Percentiles rank a stretch among this genome's conserved stretches.
Conservation (phyloP, 2,329 filamentous ascomycete species). For the Sporothrix schenckii region DNA sequence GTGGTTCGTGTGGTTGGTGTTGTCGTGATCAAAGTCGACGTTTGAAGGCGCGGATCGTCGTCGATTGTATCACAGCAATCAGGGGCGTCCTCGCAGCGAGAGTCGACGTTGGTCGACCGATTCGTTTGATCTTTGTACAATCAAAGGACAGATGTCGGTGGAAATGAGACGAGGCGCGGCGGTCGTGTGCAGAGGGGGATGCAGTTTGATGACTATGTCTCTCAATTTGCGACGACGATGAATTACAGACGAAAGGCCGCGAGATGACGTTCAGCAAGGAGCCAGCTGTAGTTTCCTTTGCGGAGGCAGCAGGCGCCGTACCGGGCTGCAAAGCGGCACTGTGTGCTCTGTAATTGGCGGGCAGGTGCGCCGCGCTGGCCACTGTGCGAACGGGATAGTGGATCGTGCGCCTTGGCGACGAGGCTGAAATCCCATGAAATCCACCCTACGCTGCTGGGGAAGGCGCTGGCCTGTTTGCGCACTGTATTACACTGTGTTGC, state of each 20-base stretch:
- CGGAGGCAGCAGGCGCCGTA: constrained; percentile 11
- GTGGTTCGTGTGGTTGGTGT: background rate
- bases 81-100: background rate
- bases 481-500: constrained; percentile 2
- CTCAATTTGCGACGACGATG: constrained; percentile 9
- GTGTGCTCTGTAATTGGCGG: background rate
- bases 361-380: background rate
- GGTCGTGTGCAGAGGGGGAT: background rate
- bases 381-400: background rate
- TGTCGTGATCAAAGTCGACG: constrained; percentile 3
- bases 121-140: background rate
- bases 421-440: constrained; percentile 14
- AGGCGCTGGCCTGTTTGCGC: background rate
- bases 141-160: background rate
- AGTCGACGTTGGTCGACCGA: background rate
- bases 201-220: constrained; percentile 12
- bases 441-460: background rate
- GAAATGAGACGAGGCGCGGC: background rate
- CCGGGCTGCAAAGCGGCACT: background rate
- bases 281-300: background rate
- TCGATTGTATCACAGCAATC: background rate
- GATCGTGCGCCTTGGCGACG: constrained; percentile 24
- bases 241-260: background rate
- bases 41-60: background rate
- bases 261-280: constrained; percentile 20